Evolutionary conservation across 768 basidiomycete species (phyloP), one percentile per base, ranked within the genome.

Genomic region (Suillus weaverae): DNA sequence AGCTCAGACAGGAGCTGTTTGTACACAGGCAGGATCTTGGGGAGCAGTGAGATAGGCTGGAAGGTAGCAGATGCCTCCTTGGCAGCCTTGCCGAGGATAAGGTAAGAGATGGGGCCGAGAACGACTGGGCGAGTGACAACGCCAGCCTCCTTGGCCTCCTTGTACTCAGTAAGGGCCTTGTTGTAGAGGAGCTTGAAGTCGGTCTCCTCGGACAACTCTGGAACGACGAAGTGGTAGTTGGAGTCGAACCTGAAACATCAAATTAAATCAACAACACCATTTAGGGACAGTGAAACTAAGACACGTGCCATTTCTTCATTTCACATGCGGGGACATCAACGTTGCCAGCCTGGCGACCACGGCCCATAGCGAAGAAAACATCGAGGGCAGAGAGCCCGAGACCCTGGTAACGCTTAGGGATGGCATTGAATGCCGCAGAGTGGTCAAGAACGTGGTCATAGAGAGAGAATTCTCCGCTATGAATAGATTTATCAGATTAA

Each of bases 371-470:
- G 72, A 99, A 99, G 82, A 93, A 97, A 76, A 95, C 89, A 80
- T 99, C 97, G 69, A 99, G 89, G 68, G 88, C 84, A 35, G 94
- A 93, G 61, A 99, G 82, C 64, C 89, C 88, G 69, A 93, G 90
- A 61, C 91, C 90, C 66, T 86, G 81, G 79, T 99, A 99, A 70
- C 96, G 93, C 80, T 92, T 88, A 70, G 97, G 97, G 78, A 99
- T 92, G 73, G 91, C 94, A 77, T 98, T 97, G 87, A 99, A 97
- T 53, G 92, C 89, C 67, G 90, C 87, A 68, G 95, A 95, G 81
- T 97, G 95, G 81, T 99, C 97, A 73, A 99, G 89, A 77, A 98
- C 94, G 78, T 99, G 97, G 80, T 98, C 97, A 79, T 98, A 99
- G 67, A 99, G 88, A 39, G 97, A 92, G 80, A 99, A 99, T 76